These are phyloP conservation scores for Venturia effusa DNA, from an alignment of 2,329 filamentous ascomycete species.

Conservation along the genomic window DNA sequence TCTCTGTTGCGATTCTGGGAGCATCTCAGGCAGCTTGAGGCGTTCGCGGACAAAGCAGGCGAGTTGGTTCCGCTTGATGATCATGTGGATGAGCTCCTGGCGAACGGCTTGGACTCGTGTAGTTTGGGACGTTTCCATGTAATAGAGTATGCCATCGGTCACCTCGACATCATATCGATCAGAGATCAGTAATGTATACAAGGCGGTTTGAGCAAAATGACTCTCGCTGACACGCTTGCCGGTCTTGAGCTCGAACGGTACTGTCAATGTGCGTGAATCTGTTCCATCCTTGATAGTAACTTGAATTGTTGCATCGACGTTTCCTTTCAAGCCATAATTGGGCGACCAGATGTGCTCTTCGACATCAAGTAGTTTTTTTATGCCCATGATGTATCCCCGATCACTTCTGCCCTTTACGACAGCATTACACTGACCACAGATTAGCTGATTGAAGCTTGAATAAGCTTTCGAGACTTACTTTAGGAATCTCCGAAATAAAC, in stretches of 20 bases:
- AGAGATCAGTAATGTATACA: constrained; percentile 86
- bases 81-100: constrained; percentile 88
- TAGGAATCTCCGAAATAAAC: constrained; percentile 65
- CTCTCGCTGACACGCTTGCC: constrained; percentile 69
- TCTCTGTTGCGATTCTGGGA: constrained; percentile 56
- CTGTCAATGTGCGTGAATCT: constrained; percentile 60
- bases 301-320: constrained; percentile 94
- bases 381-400: constrained; percentile 65
- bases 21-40: constrained; percentile 74
- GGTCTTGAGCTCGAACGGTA: constrained; percentile 93
- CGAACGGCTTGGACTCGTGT: constrained; percentile 75
- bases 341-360: constrained; percentile 98
- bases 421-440: constrained; percentile 38
- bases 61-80: constrained; percentile 86
- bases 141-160: constrained; percentile 83
- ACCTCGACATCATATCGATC: constrained; percentile 91
- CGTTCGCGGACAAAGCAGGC: constrained; percentile 77
- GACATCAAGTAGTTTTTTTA: constrained; percentile 89
- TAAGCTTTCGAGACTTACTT: constrained; percentile 17
- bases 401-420: constrained; percentile 70
- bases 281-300: constrained; percentile 64
- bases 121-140: constrained; percentile 82
- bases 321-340: constrained; percentile 93
- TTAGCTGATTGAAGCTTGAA: neutral
- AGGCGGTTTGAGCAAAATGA: constrained; percentile 85